Evolutionary conservation across 768 basidiomycete genomes (phyloP), one percentile per base, ranked within the genome.

Genomic region (Amylocystis lapponica): DNA sequence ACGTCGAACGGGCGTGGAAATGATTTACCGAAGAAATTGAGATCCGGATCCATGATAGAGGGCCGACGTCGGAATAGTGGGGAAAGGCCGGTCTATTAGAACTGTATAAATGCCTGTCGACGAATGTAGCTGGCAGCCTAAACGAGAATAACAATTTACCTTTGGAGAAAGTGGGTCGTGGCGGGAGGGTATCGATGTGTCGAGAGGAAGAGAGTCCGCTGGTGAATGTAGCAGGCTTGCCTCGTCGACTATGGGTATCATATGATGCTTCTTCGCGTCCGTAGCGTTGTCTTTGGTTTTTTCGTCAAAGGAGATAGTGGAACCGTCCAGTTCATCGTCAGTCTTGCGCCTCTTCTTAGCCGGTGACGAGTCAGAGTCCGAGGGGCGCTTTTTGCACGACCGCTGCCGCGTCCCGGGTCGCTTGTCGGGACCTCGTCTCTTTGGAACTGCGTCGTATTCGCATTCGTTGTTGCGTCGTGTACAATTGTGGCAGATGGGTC

Each of bases 381-480:
- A 64, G 27, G 77, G 74, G 46, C 84, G 72, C 71, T 86, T 89
- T 78, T 89, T 89, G 74, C 85, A 88, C 43, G 82, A 83, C 53
- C 87, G 75, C 60, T 86, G 83, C 49, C 86, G 76, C 45, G 86
- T 88, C 22, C 87, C 87, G 46, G 87, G 87, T 56, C 78, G 78
- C 67, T 87, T 89, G 74, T 90, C 87, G 49, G 87, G 87, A 3
- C 88, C 88, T 48, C 87, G 75, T 48, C 88, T 80, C 65, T 85
- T 87, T 54, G 86, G 86, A 43, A 75, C 82, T 22, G 77, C 68
- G 59, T 90, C 87, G 64, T 89, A 90, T 65, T 82, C 74, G 64
- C 87, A 90, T 42, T 73, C 71, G 63, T 86, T 86, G 52, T 76
- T 77, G 57, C 87, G 72, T 58, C 86, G 81, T 64, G 75, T 70